A percentile compares a stretch with the other conserved stretches of the same genome.
phyloP scores from a whole-genome alignment of 2,329 filamentous ascomycete species.

The Beauveria australis region DNA sequence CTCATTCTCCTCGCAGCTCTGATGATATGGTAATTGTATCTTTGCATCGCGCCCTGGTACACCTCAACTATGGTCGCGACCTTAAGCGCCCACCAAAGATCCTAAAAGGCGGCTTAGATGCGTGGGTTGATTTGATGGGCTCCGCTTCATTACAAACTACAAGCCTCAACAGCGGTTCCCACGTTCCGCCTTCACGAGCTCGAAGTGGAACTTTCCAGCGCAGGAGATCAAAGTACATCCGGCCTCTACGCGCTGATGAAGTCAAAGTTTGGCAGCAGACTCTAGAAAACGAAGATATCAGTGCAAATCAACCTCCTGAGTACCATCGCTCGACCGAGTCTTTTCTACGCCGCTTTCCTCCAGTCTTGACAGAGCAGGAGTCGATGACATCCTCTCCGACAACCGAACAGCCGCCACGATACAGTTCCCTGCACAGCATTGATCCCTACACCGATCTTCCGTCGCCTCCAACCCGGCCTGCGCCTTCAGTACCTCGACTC shows the following conservation, averaged over 20 bases:
- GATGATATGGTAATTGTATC: conserved; percentile 54
- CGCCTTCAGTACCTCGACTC: conserved; percentile 56
- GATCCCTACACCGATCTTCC: conserved; percentile 41
- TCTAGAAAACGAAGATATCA: conserved; percentile 55
- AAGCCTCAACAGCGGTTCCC: conserved; percentile 7
- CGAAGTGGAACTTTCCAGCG: conserved; percentile 24
- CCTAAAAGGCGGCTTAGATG: conserved; percentile 72
- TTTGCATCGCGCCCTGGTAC: conserved; percentile 69
- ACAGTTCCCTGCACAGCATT: conserved; percentile 23
- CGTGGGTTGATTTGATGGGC: conserved; percentile 81
- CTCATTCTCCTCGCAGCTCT: conserved; percentile 23
- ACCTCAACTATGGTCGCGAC: conserved; percentile 74
- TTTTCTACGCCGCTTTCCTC: conserved; percentile 74
- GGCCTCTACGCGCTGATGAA: conserved; percentile 72
- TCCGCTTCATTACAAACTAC: conserved; percentile 48
- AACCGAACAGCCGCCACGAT: conserved; percentile 18
- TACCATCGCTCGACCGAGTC: conserved; percentile 71
- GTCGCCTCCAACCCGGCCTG: conserved; percentile 56
- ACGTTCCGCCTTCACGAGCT: conserved; percentile 21
- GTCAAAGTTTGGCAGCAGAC: conserved; percentile 72
- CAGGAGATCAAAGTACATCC: conserved; percentile 40
- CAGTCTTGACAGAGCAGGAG: conserved; percentile 53
- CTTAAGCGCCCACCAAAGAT: conserved; percentile 68
- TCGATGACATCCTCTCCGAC: conserved; percentile 44
- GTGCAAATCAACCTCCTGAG: conserved; percentile 37